Evolutionary conservation across 495 filamentous ascomycete genomes (phyloP).

Genomic region (Tuber borchii): DNA sequence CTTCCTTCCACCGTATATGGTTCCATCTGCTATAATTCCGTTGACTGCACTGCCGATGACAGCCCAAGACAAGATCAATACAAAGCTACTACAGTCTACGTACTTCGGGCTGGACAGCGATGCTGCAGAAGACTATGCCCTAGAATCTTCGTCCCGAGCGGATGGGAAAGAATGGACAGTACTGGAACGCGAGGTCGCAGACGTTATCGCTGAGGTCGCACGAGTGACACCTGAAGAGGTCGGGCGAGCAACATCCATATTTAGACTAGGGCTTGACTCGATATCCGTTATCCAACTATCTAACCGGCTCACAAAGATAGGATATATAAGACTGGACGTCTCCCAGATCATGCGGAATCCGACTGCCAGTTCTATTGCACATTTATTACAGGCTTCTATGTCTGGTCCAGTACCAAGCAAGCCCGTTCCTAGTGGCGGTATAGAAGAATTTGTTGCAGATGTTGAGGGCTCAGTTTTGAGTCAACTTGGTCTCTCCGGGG

Average conservation of each 20-base stretch:
- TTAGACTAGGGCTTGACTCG: constrained; percentile 68
- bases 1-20: constrained; percentile 59
- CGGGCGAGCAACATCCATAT: constrained; percentile 50
- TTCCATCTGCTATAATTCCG: constrained; percentile 62
- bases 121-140: constrained; percentile 40
- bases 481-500: constrained; percentile 42
- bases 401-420: constrained; percentile 12
- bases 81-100: constrained; percentile 43
- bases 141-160: constrained; percentile 8
- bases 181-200: constrained; percentile 47
- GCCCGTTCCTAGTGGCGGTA: constrained; percentile 17
- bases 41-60: constrained; percentile 59
- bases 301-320: constrained; percentile 46
- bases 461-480: constrained; percentile 42
- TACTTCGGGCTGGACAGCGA: constrained; percentile 39
- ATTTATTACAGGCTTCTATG: constrained; percentile 28
- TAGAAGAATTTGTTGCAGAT: constrained; percentile 43
- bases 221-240: constrained; percentile 47
- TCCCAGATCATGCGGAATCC: constrained; percentile 59
- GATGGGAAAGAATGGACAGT: constrained; percentile 43
- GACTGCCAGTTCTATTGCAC: constrained; percentile 53
- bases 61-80: constrained; percentile 58
- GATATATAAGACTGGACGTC: constrained; percentile 50
- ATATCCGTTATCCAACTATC: constrained; percentile 69
- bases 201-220: constrained; percentile 50